Evolutionary conservation across 306 rosid genomes (phyloP).

Genomic region (Oemleria cerasiformis): DNA sequence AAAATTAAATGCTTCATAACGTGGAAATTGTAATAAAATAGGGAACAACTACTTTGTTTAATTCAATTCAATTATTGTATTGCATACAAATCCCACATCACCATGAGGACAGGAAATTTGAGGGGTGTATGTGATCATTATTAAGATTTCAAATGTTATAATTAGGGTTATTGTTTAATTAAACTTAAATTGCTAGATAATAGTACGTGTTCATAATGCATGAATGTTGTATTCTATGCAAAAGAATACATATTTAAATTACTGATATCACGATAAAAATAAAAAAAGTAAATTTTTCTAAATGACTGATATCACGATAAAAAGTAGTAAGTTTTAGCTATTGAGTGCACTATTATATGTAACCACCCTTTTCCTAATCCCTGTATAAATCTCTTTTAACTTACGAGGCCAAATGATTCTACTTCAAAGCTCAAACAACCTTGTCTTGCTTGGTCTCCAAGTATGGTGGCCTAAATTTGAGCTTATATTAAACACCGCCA

Average conservation of each 20-base stretch:
- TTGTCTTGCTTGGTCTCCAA: not conserved
- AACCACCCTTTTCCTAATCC: too few species aligned
- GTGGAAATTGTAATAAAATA: not conserved
- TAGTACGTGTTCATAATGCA: too few species aligned
- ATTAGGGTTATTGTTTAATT: too few species aligned
- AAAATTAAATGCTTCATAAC: not conserved
- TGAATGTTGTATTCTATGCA: not conserved
- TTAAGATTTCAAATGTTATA: not conserved
- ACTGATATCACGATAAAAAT: too few species aligned
- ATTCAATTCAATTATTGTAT: not conserved
- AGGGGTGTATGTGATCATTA: not conserved
- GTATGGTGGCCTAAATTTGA: not conserved
- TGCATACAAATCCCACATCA: too few species aligned
- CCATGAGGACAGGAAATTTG: not conserved
- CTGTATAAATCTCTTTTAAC: not conserved
- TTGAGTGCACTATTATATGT: too few species aligned
- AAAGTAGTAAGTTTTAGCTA: too few species aligned
- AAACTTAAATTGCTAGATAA: too few species aligned
- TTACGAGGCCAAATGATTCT: not conserved
- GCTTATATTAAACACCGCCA: not conserved
- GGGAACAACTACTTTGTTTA: constrained; percentile 4
- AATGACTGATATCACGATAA: too few species aligned
- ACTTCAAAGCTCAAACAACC: not conserved
- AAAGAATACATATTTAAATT: too few species aligned
- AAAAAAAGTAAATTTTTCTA: too few species aligned